Evolutionary conservation across 345 rosid genomes (phyloP).

Genomic region (Kernera saxatilis): DNA sequence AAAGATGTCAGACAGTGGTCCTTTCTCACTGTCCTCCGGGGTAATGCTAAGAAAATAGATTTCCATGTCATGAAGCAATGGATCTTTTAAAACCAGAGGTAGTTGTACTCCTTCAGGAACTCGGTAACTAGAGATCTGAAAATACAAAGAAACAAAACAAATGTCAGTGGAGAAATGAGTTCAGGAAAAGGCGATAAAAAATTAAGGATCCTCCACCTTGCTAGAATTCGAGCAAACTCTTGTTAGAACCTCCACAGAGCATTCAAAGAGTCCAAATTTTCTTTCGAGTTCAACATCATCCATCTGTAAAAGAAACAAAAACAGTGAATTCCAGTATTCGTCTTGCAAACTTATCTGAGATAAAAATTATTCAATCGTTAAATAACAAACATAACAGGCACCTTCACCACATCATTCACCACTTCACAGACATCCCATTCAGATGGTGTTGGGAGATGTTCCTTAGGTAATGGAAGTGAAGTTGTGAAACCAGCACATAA

Average conservation of each 20-base stretch:
- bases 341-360: conserved; percentile 8
- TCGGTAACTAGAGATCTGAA: conserved; percentile 44
- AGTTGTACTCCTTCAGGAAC: conserved; percentile 46
- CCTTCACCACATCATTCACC: conserved; percentile 47
- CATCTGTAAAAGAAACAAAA: conserved; percentile 36
- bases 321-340: background rate
- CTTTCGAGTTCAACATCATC: conserved; percentile 43
- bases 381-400: conserved; percentile 21
- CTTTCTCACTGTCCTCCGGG: conserved; percentile 39
- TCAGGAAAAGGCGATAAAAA: conserved; percentile 2
- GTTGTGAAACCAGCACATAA: conserved; percentile 68
- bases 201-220: conserved; percentile 12
- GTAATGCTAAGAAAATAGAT: conserved; percentile 41
- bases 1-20: conserved; percentile 61
- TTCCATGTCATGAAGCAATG: conserved; percentile 73
- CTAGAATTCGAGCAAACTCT: conserved; percentile 37
- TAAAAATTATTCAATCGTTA: background rate
- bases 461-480: conserved; percentile 35
- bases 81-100: conserved; percentile 69
- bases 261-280: conserved; percentile 53
- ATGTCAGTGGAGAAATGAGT: conserved; percentile 15
- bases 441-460: conserved; percentile 29
- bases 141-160: conserved; percentile 5
- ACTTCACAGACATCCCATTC: conserved; percentile 39
- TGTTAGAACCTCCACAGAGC: conserved; percentile 74